Evolutionary conservation across 2,329 filamentous ascomycete genomes (phyloP), one percentile per base, ranked within the genome.

Genomic region (Alternaria burnsii): DNA sequence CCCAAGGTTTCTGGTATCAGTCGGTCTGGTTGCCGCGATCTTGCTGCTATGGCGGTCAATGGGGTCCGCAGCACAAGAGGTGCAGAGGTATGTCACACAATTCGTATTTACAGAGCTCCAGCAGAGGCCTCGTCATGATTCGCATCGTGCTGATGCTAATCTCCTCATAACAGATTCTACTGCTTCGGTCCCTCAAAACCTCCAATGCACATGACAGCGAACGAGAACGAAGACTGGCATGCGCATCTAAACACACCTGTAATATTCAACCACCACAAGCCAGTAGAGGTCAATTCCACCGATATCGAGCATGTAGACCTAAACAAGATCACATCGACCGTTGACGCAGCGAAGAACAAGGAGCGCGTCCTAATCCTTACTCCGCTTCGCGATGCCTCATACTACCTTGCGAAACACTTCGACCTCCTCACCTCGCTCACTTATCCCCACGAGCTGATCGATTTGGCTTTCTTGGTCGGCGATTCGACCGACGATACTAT

Each of bases 181-280:
- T 99, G 95, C 84, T 98, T 93, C 87, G 95, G 95, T 12, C 94
- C 95, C 14, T 88, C 91, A 24, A 97, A 96, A 83, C 88, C 95
- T n/a, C 95, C 95, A 54, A 96, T 97, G 89, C 89, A 95, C 67
- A 97, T 99, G 93, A 88, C 91, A 42, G 83, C 90, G 57, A 97
- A 97, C 77, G 95, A 99, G 77, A 90, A 94, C 79, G 89, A 89
- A 63, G 87, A 92, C 67, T 99, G 95, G 95, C 90, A 91, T 69
- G 89, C 88, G 59, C 94, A 97, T 76, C 84, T 95, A 65, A 89
- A 94, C 71, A 98, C 95, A 4, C 95, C 95, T 51, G 93, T 99
- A 70, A 87, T 97, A 68, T 97, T 97, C 85, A 99, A 99, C 82
- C 92, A 94, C 80, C 95, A 98, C 80, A 89, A 91, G 65, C 90